Evolutionary conservation across 2,329 filamentous ascomycete genomes (phyloP), one percentile per base, ranked within the genome.

Genomic region (Calycina herbarum): DNA sequence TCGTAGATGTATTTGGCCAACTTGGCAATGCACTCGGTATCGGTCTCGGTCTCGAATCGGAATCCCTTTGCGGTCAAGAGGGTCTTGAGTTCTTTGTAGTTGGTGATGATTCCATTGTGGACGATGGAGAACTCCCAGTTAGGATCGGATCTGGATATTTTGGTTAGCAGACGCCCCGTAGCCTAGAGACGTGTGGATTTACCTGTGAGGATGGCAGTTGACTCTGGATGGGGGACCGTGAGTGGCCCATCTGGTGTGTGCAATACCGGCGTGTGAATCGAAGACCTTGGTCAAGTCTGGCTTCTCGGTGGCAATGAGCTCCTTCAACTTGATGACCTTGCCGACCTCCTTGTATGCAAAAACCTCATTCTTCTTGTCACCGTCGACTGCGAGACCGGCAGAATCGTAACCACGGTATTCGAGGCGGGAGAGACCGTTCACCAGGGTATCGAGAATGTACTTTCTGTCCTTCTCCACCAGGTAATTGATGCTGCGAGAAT

Each of bases 61-160:
- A 97, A 96, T 78, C 95, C 95, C 87, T 98, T 99, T 85, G 86
- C 86, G 82, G 90, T 87, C 73, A 99, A 86, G 70, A 99, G 89
- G 69, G 91, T 92, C 88, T 94, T 97, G 76, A 99, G 84, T 83
- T 99, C 95, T 86, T 99, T 99, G 88, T 99, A 99, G 87, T 99
- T 99, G 84, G 95, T 99, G 82, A 99, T 99, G 86, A 99, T 99
- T 78, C 95, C 95, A 82, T 99, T 99, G 90, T 99, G 95, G 68
- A 98, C 95, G 75, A 99, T 89, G 72, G 92, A 86, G 80, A 99
- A 99, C 82, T 99, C 91, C 93, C 94, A 99, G 76, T 83, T 92
- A 74, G 90, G 88, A 80, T 99, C 95, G 72, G 94, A 98, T 81
- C 94, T 96, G 71, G 20, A 67, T 62, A 59, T 17, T 45, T 15